phyloP scores from a whole-genome alignment of 2,329 filamentous ascomycete species.

The Colletotrichum chrysophilum region DNA sequence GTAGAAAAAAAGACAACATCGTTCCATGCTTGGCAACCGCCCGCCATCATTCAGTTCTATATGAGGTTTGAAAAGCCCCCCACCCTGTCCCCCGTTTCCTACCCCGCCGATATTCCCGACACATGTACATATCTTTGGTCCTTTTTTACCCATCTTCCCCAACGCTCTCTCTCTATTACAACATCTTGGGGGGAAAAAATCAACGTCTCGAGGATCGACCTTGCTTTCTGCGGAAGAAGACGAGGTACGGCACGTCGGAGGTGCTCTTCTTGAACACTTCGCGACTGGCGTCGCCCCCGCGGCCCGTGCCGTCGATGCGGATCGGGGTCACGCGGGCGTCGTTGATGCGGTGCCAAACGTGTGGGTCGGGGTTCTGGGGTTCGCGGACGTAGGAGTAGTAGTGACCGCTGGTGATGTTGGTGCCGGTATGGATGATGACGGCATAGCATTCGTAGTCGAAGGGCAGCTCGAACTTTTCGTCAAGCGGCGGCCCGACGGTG shows the following conservation, averaged over 20 bases:
- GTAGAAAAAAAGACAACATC: not conserved
- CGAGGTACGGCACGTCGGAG: constrained; percentile 50
- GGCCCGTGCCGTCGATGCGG: constrained; percentile 42
- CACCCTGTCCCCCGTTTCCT: not conserved
- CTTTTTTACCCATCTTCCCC: not conserved
- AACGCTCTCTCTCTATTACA: not conserved
- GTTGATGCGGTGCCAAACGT: constrained; percentile 55
- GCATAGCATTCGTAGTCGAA: constrained; percentile 87
- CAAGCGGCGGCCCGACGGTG: constrained; percentile 25
- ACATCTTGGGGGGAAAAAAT: not conserved
- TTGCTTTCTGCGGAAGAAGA: constrained; percentile 49
- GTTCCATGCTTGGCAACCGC: not conserved
- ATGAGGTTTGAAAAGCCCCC: not conserved
- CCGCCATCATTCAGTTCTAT: not conserved
- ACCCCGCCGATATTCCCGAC: not conserved
- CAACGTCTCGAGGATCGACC: not conserved
- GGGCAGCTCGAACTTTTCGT: constrained; percentile 53
- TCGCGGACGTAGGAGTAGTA: constrained; percentile 77
- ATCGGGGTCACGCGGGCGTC: constrained; percentile 47
- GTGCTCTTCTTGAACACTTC: constrained; percentile 42
- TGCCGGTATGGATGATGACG: constrained; percentile 78
- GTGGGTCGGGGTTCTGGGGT: constrained; percentile 47
- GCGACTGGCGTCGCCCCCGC: constrained; percentile 37
- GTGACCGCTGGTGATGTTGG: constrained; percentile 73
- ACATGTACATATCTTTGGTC: not conserved